A percentile compares a stretch with the other conserved stretches of the same genome.
Conservation (phyloP, 2,329 filamentous ascomycete species). For the Fusarium avenaceum region DNA sequence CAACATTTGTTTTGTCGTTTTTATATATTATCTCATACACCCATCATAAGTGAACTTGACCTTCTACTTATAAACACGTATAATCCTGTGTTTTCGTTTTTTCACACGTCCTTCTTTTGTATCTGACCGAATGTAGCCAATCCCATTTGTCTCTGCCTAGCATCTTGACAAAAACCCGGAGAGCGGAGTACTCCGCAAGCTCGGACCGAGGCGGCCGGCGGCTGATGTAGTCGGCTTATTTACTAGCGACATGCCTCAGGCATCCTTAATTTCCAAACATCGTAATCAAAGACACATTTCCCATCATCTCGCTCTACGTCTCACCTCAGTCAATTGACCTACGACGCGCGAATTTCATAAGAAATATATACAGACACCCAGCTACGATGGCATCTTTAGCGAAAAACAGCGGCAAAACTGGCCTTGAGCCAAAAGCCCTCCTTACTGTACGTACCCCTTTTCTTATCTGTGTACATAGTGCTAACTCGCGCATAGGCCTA, state of each 20-base stretch:
- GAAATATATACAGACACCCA: not conserved
- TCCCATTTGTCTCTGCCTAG: not conserved
- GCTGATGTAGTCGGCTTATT: slow-evolving; percentile 26
- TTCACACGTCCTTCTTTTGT: not conserved
- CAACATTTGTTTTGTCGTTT: not conserved
- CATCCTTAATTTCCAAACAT: not conserved
- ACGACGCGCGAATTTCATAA: no score
- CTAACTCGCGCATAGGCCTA: slow-evolving; percentile 16
- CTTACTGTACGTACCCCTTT: not conserved
- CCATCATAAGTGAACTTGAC: no score
- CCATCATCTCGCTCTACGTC: slow-evolving; percentile 13
- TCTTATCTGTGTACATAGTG: not conserved
- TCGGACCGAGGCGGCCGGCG: slow-evolving; percentile 19
- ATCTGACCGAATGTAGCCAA: not conserved
- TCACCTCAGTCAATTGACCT: not conserved
- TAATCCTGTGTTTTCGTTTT: no score
- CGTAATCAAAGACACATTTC: not conserved
- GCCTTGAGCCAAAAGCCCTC: slow-evolving; percentile 16
- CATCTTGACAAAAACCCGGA: not conserved
- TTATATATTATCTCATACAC: no score
- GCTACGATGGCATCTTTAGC: slow-evolving; percentile 4
- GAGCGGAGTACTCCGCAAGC: not conserved
- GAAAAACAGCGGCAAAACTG: slow-evolving; percentile 3
- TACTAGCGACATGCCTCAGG: slow-evolving; percentile 12
- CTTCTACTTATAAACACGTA: no score